phyloP scores from a whole-genome alignment of 257 asterid species.

The Gynochthodes officinalis region DNA sequence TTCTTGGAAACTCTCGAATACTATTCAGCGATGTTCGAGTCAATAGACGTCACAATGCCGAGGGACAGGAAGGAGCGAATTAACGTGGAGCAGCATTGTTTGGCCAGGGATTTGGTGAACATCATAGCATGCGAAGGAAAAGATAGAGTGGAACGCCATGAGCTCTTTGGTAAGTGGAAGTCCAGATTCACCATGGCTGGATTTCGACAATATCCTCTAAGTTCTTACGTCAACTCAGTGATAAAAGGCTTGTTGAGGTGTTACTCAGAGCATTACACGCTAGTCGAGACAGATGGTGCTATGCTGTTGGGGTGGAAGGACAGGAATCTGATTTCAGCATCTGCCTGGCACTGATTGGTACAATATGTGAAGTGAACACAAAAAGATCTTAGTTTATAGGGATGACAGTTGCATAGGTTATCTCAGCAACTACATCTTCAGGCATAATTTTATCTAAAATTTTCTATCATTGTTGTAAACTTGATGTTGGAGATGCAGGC shows the following conservation, averaged over 20 bases:
- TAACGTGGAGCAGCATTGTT: slow-evolving; percentile 83
- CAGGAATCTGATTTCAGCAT: slow-evolving; percentile 76
- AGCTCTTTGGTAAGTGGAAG: slow-evolving; percentile 89
- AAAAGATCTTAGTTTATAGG: not conserved
- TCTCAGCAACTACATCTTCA: not conserved
- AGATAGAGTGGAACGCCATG: slow-evolving; percentile 89
- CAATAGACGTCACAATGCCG: slow-evolving; percentile 64
- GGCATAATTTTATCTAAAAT: slow-evolving; percentile 4
- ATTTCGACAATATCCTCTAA: slow-evolving; percentile 57
- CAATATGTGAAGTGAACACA: not conserved
- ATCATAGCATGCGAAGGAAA: slow-evolving; percentile 88
- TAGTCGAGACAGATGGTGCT: slow-evolving; percentile 75
- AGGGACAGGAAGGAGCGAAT: slow-evolving; percentile 80
- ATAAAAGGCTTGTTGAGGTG: slow-evolving; percentile 59
- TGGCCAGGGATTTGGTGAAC: slow-evolving; percentile 90
- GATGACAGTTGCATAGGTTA: not conserved
- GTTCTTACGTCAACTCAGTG: slow-evolving; percentile 76
- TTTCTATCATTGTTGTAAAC: no score
- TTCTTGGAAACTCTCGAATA: slow-evolving; percentile 66
- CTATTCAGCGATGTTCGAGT: slow-evolving; percentile 84
- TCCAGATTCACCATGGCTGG: slow-evolving; percentile 83
- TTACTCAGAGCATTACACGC: slow-evolving; percentile 74
- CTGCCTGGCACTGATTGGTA: slow-evolving; percentile 66
- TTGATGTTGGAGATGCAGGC: no score
- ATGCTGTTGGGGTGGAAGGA: slow-evolving; percentile 89